These are phyloP conservation scores for Pisolithus marmoratus DNA, from an alignment of 768 basidiomycete species.

Conservation along the genomic window DNA sequence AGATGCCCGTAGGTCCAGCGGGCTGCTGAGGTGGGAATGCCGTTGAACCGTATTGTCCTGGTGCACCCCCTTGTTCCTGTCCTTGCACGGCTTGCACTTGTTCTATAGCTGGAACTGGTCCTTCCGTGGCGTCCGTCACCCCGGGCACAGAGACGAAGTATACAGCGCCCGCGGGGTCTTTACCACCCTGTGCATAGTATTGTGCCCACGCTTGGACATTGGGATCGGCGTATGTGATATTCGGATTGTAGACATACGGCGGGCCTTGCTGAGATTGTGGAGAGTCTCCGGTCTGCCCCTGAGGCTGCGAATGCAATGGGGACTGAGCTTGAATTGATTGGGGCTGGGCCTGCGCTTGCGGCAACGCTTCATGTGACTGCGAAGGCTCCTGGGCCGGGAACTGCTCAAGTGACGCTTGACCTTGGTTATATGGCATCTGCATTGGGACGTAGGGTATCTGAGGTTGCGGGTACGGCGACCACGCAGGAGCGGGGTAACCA, in stretches of 20 bases:
- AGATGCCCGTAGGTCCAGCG: not conserved
- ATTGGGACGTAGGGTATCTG: slow-evolving; percentile 7
- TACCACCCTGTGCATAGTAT: slow-evolving; percentile 79
- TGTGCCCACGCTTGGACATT: slow-evolving; percentile 85
- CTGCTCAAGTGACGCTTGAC: slow-evolving; percentile 4
- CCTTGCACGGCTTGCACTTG: not conserved
- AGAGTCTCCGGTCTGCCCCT: slow-evolving; percentile 17
- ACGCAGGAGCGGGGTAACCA: slow-evolving; percentile 1
- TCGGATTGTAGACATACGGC: slow-evolving; percentile 57
- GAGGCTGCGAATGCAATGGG: slow-evolving; percentile 23
- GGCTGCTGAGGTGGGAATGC: not conserved
- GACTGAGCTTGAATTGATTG: slow-evolving; percentile 32
- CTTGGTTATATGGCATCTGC: slow-evolving; percentile 3
- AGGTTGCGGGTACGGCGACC: slow-evolving; percentile 11
- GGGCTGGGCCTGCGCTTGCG: slow-evolving; percentile 13
- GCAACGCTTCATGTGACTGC: not conserved
- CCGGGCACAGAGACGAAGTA: slow-evolving; percentile 81
- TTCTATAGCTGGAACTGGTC: not conserved
- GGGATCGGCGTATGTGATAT: slow-evolving; percentile 63
- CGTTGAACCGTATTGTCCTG: slow-evolving; percentile 2
- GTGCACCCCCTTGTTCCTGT: not conserved
- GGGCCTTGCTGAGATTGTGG: slow-evolving; percentile 31
- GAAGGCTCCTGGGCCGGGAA: not conserved
- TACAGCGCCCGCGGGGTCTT: slow-evolving; percentile 65
- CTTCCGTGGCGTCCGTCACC: slow-evolving; percentile 42